A percentile compares a stretch with the other conserved stretches of the same genome.
Evolutionary conservation across 2,329 filamentous ascomycete species (phyloP).

Genomic region (Alternaria sp.): DNA sequence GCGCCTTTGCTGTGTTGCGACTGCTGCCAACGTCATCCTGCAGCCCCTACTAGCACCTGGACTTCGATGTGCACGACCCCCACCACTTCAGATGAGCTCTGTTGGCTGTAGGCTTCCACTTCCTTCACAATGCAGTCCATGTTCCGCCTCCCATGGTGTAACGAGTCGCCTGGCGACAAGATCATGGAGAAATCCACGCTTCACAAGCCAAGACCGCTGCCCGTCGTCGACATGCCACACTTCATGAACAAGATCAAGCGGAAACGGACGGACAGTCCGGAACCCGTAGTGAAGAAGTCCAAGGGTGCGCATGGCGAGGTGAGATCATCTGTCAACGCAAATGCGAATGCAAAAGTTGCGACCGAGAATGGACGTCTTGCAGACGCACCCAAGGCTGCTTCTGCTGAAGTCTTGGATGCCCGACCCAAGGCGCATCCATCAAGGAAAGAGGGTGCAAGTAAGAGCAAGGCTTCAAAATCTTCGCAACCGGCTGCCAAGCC

Average conservation of each 20-base stretch:
- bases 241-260: slow-evolving; percentile 65
- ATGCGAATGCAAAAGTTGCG: slow-evolving; percentile 25
- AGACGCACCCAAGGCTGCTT: slow-evolving; percentile 29
- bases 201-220: slow-evolving; percentile 55
- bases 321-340: slow-evolving; percentile 32
- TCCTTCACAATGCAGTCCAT: slow-evolving; percentile 59
- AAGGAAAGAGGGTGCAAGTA: slow-evolving; percentile 43
- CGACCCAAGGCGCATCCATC: slow-evolving; percentile 42
- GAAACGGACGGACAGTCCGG: slow-evolving; percentile 63
- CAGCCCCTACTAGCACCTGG: slow-evolving; percentile 37
- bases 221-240: slow-evolving; percentile 56
- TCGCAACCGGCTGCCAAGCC: slow-evolving; percentile 36
- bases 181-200: slow-evolving; percentile 55
- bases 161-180: slow-evolving; percentile 54
- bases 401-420: slow-evolving; percentile 36
- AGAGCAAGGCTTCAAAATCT: slow-evolving; percentile 38
- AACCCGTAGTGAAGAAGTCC: slow-evolving; percentile 54
- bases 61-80: slow-evolving; percentile 44
- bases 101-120: slow-evolving; percentile 49
- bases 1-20: slow-evolving; percentile 28
- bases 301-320: slow-evolving; percentile 48
- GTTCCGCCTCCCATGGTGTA: slow-evolving; percentile 61
- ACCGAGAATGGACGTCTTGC: slow-evolving; percentile 27
- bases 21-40: slow-evolving; percentile 46
- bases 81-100: slow-evolving; percentile 52